These are phyloP conservation scores for Trichoderma orchidacearum DNA, from an alignment of 495 filamentous ascomycete genomes.

Conservation along the genomic window DNA sequence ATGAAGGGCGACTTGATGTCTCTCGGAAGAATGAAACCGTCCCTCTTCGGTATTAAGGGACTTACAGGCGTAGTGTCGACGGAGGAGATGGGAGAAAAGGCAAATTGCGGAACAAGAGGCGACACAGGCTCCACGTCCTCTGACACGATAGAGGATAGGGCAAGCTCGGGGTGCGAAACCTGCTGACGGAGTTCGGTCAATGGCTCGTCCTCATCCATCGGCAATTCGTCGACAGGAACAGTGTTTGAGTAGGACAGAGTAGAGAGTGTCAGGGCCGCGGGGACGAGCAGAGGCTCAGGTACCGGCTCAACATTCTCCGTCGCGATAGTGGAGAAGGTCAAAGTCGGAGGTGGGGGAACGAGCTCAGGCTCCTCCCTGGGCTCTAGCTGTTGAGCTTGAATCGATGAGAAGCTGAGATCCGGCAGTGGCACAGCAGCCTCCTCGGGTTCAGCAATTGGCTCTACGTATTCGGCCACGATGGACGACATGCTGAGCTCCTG, in stretches of 20 bases:
- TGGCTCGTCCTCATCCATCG: background rate
- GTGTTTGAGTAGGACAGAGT: constrained; percentile 5
- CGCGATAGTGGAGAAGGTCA: constrained; percentile 9
- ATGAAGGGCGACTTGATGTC: constrained; percentile 8
- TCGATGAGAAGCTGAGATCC: constrained; percentile 1
- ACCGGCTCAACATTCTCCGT: constrained; percentile 14
- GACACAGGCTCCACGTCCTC: constrained; percentile 9
- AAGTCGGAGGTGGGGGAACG: constrained; percentile 3
- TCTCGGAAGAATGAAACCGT: constrained; percentile 33
- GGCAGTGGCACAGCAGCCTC: background rate
- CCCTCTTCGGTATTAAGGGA: constrained; percentile 29
- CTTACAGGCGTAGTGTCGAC: constrained; percentile 37
- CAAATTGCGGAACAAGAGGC: constrained; percentile 13
- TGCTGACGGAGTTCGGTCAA: constrained; percentile 11
- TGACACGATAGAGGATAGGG: constrained; percentile 14
- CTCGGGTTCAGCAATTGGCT: constrained; percentile 10
- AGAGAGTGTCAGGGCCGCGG: constrained; percentile 10
- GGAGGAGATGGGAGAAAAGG: constrained; percentile 33
- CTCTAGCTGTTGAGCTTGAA: constrained; percentile 8
- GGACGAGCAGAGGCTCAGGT: constrained; percentile 8
- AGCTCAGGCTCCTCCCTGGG: constrained; percentile 4
- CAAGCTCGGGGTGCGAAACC: constrained; percentile 6
- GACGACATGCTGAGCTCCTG: constrained; percentile 12
- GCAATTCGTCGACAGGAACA: constrained; percentile 5
- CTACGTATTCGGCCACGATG: constrained; percentile 11